Conservation (phyloP, 1,284 basidiomycete genomes). For the Ceratobasidium sp. region DNA sequence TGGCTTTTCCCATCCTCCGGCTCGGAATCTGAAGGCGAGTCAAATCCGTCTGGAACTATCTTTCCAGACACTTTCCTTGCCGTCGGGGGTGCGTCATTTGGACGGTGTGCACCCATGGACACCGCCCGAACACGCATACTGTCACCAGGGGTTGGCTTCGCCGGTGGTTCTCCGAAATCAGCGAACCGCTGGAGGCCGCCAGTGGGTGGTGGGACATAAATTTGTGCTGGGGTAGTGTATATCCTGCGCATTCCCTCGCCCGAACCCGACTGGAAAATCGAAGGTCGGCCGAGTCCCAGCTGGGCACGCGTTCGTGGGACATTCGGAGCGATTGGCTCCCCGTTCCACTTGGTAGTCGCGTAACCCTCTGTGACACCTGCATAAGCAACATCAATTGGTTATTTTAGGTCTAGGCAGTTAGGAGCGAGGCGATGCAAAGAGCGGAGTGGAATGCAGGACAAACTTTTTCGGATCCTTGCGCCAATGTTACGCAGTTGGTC, state of each 20-base stretch:
- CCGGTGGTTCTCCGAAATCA: slow-evolving; percentile 34
- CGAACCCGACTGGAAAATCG: slow-evolving; percentile 29
- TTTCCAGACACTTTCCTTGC: neutral
- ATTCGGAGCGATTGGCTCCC: slow-evolving; percentile 31
- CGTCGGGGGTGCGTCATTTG: neutral
- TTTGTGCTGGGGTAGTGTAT: slow-evolving; percentile 13
- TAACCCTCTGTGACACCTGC: slow-evolving; percentile 40
- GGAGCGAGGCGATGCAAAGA: slow-evolving; percentile 5
- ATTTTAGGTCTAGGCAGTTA: slow-evolving; percentile 9
- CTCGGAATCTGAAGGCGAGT: slow-evolving; percentile 36
- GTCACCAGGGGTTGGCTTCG: slow-evolving; percentile 4
- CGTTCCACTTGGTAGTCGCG: slow-evolving; percentile 32
- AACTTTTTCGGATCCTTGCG: slow-evolving; percentile 43
- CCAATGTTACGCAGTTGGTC: slow-evolving; percentile 39
- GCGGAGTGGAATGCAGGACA: neutral
- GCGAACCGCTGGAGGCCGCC: slow-evolving; percentile 30
- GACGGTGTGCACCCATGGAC: slow-evolving; percentile 28
- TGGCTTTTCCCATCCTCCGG: slow-evolving; percentile 12
- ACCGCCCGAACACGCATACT: slow-evolving; percentile 30
- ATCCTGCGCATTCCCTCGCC: slow-evolving; percentile 29
- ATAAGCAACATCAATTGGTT: slow-evolving; percentile 13
- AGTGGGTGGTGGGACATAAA: neutral
- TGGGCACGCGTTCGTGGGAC: slow-evolving; percentile 29
- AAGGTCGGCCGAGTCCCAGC: slow-evolving; percentile 27
- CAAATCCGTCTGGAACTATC: slow-evolving; percentile 5